Evolutionary conservation across 2,329 filamentous ascomycete genomes (phyloP).

Genomic region (Ploettnerulaceae sp.): DNA sequence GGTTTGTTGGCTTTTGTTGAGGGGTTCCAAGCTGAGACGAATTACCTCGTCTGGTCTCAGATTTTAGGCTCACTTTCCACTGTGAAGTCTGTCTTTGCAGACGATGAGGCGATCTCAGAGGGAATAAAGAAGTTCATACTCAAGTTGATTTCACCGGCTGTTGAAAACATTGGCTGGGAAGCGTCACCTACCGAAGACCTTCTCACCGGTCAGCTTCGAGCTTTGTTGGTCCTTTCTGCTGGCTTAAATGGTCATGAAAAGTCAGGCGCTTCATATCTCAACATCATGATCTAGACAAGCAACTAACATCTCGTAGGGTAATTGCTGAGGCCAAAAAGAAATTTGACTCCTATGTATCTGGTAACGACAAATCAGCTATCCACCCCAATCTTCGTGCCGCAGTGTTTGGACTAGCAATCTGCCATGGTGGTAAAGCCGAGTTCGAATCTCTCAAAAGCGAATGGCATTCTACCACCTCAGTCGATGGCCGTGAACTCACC

Average conservation of each 20-base stretch:
- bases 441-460: conserved; percentile 76
- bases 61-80: conserved; percentile 71
- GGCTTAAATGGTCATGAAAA: conserved; percentile 70
- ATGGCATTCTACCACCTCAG: conserved; percentile 74
- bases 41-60: conserved; percentile 86
- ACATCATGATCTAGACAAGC: too few species aligned
- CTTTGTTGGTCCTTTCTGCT: conserved; percentile 71
- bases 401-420: conserved; percentile 75
- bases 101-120: conserved; percentile 64
- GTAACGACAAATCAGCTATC: conserved; percentile 59
- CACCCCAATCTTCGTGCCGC: conserved; percentile 76
- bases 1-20: conserved; percentile 79
- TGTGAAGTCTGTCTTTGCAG: conserved; percentile 80
- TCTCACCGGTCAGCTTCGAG: conserved; percentile 75
- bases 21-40: conserved; percentile 75
- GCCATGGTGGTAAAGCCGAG: conserved; percentile 65
- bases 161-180: conserved; percentile 81
- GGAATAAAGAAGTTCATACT: conserved; percentile 75
- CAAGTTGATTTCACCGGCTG: conserved; percentile 68
- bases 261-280: conserved; percentile 43
- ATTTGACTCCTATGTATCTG: conserved; percentile 73
- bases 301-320: conserved; percentile 44
- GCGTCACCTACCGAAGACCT: conserved; percentile 75
- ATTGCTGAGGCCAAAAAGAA: conserved; percentile 69
- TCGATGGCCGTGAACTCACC: conserved; percentile 87